phyloP scores from a whole-genome alignment of 2,329 filamentous ascomycete species.

The Cordyceps militaris region DNA sequence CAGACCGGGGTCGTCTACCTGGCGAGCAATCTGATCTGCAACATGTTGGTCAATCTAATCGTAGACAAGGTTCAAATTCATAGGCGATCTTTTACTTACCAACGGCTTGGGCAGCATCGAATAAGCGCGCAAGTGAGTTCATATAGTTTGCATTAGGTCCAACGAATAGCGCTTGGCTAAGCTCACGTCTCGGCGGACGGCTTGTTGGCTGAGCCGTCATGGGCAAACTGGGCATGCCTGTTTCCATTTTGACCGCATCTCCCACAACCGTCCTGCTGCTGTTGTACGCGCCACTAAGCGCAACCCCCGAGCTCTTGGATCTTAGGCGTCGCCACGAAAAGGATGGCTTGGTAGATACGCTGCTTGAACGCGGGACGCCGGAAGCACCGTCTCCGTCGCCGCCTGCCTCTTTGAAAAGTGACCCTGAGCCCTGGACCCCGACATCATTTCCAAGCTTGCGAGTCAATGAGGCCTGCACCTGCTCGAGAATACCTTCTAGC shows the following conservation, averaged over 20 bases:
- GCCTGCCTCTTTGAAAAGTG: slow-evolving; percentile 66
- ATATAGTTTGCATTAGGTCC: slow-evolving; percentile 90
- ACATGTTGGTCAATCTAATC: background rate
- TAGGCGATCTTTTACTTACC: slow-evolving; percentile 51
- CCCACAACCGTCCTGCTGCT: slow-evolving; percentile 19
- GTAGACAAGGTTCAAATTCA: background rate
- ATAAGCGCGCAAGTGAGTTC: slow-evolving; percentile 79
- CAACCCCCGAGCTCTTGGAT: slow-evolving; percentile 75
- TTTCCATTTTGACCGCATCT: slow-evolving; percentile 23
- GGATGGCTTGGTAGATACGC: slow-evolving; percentile 57
- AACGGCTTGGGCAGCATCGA: slow-evolving; percentile 86
- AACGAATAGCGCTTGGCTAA: slow-evolving; percentile 61
- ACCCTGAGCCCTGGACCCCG: slow-evolving; percentile 66
- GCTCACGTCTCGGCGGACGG: slow-evolving; percentile 64
- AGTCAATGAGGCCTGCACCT: slow-evolving; percentile 66
- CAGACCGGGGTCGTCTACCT: slow-evolving; percentile 90
- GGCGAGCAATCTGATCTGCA: slow-evolving; percentile 86
- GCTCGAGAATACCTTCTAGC: slow-evolving; percentile 77
- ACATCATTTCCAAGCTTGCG: slow-evolving; percentile 94
- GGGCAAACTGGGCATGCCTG: slow-evolving; percentile 63
- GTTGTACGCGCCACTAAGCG: slow-evolving; percentile 44
- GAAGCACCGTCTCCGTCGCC: slow-evolving; percentile 38
- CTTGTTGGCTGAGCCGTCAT: slow-evolving; percentile 64
- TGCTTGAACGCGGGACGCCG: slow-evolving; percentile 46
- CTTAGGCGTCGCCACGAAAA: slow-evolving; percentile 87